phyloP scores from a whole-genome alignment of 805 yeast genomes.

The Saturnispora silvae region DNA sequence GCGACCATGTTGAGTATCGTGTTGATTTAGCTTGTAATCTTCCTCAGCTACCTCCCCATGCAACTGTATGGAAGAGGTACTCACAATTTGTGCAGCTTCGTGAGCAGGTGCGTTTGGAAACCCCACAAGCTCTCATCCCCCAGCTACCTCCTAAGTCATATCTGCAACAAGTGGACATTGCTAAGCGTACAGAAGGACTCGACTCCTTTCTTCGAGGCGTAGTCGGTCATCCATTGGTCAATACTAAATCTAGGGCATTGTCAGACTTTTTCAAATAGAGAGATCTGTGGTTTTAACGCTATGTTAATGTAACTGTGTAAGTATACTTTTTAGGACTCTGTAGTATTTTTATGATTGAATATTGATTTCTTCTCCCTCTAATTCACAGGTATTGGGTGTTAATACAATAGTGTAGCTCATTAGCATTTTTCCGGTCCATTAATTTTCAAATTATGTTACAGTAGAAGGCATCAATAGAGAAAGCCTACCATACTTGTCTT shows the following conservation, averaged over 20 bases:
- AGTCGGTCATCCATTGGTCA: slow-evolving; percentile 88
- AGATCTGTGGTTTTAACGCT: too few species aligned
- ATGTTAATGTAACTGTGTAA: too few species aligned
- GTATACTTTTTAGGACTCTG: slow-evolving; percentile 34
- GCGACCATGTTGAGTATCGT: slow-evolving; percentile 67
- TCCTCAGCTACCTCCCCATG: slow-evolving; percentile 65
- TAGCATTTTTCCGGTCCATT: too few species aligned
- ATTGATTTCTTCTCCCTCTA: too few species aligned
- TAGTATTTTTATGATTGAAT: neutral
- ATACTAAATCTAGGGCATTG: slow-evolving; percentile 66
- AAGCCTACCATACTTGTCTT: too few species aligned
- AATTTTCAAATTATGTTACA: too few species aligned
- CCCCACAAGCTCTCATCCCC: slow-evolving; percentile 74
- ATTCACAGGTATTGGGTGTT: too few species aligned
- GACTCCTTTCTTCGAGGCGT: slow-evolving; percentile 69
- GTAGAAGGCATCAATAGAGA: too few species aligned
- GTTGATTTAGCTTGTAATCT: slow-evolving; percentile 82
- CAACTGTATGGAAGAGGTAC: slow-evolving; percentile 69
- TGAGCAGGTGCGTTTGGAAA: slow-evolving; percentile 62
- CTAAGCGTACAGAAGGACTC: slow-evolving; percentile 70
- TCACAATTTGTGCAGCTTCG: slow-evolving; percentile 81
- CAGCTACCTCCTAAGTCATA: slow-evolving; percentile 79
- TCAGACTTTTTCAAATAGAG: slow-evolving; percentile 39
- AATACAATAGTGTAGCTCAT: too few species aligned
- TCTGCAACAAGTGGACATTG: slow-evolving; percentile 71